Evolutionary conservation across 805 yeast genomes (phyloP).

Genomic region (Suhomyces canberraensis): DNA sequence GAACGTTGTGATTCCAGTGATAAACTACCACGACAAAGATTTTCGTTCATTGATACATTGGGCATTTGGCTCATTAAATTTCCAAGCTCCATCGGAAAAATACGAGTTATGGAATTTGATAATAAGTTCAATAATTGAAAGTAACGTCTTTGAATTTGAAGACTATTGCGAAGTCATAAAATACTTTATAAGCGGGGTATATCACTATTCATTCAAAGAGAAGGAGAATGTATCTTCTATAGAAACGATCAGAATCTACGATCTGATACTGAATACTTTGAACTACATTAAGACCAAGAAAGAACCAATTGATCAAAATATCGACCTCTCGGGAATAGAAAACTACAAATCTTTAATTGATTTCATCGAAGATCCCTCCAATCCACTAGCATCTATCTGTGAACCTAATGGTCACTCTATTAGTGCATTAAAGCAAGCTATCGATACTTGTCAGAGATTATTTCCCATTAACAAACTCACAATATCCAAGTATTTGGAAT

Average conservation of each 20-base stretch:
- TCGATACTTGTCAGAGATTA: constrained; percentile 30
- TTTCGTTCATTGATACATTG: constrained; percentile 25
- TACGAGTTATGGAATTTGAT: constrained; percentile 21
- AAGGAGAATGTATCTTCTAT: constrained; percentile 14
- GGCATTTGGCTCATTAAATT: constrained; percentile 13
- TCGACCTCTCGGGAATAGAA: constrained; percentile 1
- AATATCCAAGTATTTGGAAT: constrained; percentile 24
- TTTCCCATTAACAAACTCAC: constrained; percentile 35
- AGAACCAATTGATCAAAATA: not conserved
- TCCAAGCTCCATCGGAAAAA: constrained; percentile 8
- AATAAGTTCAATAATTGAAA: constrained; percentile 13
- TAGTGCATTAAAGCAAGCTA: constrained; percentile 15
- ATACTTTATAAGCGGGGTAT: constrained; percentile 20
- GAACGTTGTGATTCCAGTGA: constrained; percentile 28
- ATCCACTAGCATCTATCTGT: constrained; percentile 16
- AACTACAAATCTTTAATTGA: constrained; percentile 10
- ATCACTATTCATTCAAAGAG: constrained; percentile 11
- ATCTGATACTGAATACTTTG: constrained; percentile 24
- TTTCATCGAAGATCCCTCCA: constrained; percentile 14
- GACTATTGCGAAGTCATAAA: constrained; percentile 14
- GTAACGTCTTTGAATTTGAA: constrained; percentile 5
- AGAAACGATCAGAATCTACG: constrained; percentile 28
- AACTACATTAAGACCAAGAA: constrained; percentile 1
- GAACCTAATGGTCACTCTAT: constrained; percentile 16
- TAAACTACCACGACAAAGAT: constrained; percentile 16